These are phyloP conservation scores for Lathyrus oleraceus DNA, from an alignment of 306 rosid species.

Conservation along the genomic window DNA sequence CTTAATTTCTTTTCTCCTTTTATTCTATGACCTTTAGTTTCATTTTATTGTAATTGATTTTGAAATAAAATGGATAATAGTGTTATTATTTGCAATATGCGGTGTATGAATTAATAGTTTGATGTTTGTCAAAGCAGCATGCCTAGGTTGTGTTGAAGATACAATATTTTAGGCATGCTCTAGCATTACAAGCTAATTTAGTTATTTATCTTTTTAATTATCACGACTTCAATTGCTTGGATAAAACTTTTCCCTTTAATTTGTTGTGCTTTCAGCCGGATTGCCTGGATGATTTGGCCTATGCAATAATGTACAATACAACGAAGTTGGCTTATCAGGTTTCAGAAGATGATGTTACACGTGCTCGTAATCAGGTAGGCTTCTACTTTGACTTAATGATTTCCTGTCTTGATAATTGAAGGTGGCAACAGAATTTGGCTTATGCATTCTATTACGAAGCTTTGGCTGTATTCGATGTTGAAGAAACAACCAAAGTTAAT, in stretches of 20 bases:
- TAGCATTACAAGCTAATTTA: background rate
- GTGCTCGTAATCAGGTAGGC: slow-evolving; percentile 91
- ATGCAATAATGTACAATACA: slow-evolving; percentile 76
- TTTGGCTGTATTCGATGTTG: slow-evolving; percentile 3
- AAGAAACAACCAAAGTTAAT: background rate
- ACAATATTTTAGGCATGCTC: background rate
- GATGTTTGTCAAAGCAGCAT: slow-evolving; percentile 23
- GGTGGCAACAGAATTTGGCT: slow-evolving; percentile 2
- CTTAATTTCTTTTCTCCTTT: background rate
- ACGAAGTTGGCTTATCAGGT: slow-evolving; percentile 81
- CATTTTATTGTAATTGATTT: background rate
- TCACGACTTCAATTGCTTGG: background rate
- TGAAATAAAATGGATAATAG: background rate
- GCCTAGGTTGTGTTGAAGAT: slow-evolving; percentile 17
- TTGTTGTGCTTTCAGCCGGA: slow-evolving; percentile 53
- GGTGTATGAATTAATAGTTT: background rate
- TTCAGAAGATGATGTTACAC: slow-evolving; percentile 74
- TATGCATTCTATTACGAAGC: background rate
- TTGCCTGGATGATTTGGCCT: slow-evolving; percentile 70
- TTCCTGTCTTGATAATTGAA: background rate
- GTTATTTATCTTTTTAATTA: background rate
- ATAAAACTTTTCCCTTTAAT: background rate
- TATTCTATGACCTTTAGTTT: background rate
- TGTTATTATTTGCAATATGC: background rate
- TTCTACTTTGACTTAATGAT: background rate